These are phyloP conservation scores for Aspergillus sp. DNA, from an alignment of 2,329 filamentous ascomycete genomes.

Conservation along the genomic window DNA sequence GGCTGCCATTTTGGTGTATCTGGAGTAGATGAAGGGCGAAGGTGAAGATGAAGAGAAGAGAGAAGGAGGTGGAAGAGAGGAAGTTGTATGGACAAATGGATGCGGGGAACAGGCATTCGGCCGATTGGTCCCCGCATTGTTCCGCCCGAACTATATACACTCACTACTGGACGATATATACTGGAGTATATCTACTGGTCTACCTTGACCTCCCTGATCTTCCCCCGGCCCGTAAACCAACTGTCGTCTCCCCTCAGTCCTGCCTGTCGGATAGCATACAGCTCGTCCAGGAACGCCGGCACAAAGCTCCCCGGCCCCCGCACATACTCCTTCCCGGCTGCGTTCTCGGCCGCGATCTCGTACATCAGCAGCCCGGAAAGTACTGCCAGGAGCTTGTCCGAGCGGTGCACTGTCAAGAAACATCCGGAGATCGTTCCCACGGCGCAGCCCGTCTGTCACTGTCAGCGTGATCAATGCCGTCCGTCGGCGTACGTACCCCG, in stretches of 20 bases:
- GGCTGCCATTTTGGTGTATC: conserved; percentile 6
- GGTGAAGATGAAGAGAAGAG: neutral
- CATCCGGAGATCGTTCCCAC: conserved; percentile 74
- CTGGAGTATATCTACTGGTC: conserved; percentile 6
- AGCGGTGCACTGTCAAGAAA: conserved; percentile 54
- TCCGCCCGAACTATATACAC: conserved; percentile 3
- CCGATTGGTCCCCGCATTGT: neutral
- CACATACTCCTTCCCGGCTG: conserved; percentile 51
- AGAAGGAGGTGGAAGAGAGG: neutral
- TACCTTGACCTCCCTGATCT: conserved; percentile 24
- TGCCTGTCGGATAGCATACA: conserved; percentile 38
- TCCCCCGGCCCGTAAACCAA: conserved; percentile 29
- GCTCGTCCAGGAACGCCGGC: conserved; percentile 69
- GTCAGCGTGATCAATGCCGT: conserved; percentile 1
- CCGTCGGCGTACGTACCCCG: conserved; percentile 27
- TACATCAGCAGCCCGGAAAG: conserved; percentile 67
- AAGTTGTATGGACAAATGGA: conserved; percentile 1
- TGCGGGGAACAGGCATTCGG: conserved; percentile 11
- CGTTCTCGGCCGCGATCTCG: conserved; percentile 66
- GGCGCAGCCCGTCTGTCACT: conserved; percentile 60
- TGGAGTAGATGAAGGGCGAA: neutral
- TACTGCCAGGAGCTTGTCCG: conserved; percentile 61
- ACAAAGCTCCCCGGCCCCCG: conserved; percentile 79
- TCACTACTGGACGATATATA: neutral
- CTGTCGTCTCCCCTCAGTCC: conserved; percentile 22